Evolutionary conservation across 345 rosid genomes (phyloP).

Genomic region (Carallia brachiata): DNA sequence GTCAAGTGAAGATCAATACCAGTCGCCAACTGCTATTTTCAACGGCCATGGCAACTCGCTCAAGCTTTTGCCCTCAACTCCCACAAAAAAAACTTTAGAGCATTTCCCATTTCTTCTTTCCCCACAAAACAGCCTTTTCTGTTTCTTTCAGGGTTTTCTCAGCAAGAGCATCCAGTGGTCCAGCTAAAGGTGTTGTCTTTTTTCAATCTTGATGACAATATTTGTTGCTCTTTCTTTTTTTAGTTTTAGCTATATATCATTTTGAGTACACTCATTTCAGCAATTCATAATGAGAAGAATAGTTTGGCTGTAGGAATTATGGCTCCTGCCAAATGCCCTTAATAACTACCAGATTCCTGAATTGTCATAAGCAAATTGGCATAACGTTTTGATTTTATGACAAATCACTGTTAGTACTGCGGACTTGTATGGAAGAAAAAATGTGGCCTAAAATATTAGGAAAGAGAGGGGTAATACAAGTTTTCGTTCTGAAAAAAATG

Average conservation of each 20-base stretch:
- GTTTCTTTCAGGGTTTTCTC: constrained; percentile 44
- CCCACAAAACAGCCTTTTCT: constrained; percentile 26
- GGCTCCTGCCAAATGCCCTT: too few species aligned
- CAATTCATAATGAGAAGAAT: too few species aligned
- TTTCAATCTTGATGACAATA: constrained; percentile 2
- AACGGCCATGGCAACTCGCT: constrained; percentile 52
- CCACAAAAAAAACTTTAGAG: constrained; percentile 33
- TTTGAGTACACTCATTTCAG: too few species aligned
- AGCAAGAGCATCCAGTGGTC: constrained; percentile 42
- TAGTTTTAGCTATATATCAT: background rate
- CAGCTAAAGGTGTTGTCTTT: constrained; percentile 36
- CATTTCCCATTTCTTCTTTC: constrained; percentile 39
- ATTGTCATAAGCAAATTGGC: too few species aligned
- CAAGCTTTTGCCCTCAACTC: constrained; percentile 57
- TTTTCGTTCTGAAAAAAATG: too few species aligned
- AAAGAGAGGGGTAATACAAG: too few species aligned
- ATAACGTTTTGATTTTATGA: too few species aligned
- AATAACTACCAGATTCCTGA: too few species aligned
- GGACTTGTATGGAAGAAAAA: too few species aligned
- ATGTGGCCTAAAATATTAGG: too few species aligned
- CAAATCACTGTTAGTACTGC: too few species aligned
- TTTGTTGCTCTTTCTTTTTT: background rate
- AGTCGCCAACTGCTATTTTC: constrained; percentile 27
- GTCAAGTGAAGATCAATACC: constrained; percentile 10
- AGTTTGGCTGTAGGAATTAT: too few species aligned